Evolutionary conservation across 2,329 filamentous ascomycete species (phyloP).

Genomic region (Thelonectria blattea): DNA sequence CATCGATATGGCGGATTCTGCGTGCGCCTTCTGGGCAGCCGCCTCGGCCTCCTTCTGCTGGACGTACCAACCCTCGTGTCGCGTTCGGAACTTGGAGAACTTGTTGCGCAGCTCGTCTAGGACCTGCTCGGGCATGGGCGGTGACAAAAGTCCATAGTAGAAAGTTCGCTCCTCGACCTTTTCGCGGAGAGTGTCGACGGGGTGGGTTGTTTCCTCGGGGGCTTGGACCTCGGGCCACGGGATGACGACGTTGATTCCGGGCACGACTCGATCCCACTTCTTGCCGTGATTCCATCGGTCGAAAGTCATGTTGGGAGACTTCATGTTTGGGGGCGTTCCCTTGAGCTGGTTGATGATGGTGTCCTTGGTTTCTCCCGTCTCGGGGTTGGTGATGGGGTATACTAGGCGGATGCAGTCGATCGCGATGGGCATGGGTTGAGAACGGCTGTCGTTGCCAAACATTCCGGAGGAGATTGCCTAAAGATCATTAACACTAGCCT

Average conservation of each 20-base stretch:
- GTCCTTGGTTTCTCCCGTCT: constrained; percentile 71
- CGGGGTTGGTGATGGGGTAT: constrained; percentile 71
- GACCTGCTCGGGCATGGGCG: constrained; percentile 80
- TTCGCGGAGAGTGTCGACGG: constrained; percentile 75
- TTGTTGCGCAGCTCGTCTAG: constrained; percentile 86
- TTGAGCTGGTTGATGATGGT: constrained; percentile 77
- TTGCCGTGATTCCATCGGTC: constrained; percentile 50
- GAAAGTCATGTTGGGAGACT: constrained; percentile 49
- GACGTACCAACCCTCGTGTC: constrained; percentile 78
- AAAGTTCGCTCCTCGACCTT: constrained; percentile 78
- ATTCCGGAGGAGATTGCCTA: constrained; percentile 41
- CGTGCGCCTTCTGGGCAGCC: constrained; percentile 46
- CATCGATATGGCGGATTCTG: constrained; percentile 47
- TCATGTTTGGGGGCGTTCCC: constrained; percentile 56
- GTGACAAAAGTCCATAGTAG: constrained; percentile 74
- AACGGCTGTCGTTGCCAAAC: constrained; percentile 40
- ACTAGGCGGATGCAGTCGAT: constrained; percentile 82
- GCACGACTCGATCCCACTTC: constrained; percentile 64
- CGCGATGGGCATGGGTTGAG: constrained; percentile 58
- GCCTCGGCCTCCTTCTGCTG: constrained; percentile 67
- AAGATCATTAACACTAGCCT: background rate
- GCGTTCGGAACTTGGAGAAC: constrained; percentile 80
- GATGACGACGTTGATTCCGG: constrained; percentile 74
- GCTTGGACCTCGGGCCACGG: constrained; percentile 72
- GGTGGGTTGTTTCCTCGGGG: constrained; percentile 59